Evolutionary conservation across 1,284 basidiomycete genomes (phyloP).

Genomic region (Cryptococcus jaspeensis): DNA sequence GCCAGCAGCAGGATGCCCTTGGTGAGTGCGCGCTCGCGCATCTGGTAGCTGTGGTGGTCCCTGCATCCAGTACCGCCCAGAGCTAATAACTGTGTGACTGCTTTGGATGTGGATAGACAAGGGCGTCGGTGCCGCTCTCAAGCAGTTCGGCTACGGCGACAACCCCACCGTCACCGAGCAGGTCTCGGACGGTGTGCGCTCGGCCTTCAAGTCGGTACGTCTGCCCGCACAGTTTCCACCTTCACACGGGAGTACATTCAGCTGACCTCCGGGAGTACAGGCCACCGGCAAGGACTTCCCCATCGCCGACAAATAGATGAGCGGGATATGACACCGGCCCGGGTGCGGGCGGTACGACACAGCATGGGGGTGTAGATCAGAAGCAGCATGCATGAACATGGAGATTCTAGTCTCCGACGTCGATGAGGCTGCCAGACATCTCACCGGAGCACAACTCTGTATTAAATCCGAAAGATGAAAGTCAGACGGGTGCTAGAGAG

Average conservation of each 20-base stretch:
- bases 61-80: background rate
- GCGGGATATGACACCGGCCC: background rate
- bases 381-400: background rate
- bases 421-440: no score
- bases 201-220: conserved; percentile 49
- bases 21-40: conserved; percentile 37
- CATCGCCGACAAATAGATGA: conserved; percentile 35
- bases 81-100: background rate
- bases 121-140: conserved; percentile 40
- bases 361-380: no score
- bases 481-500: no score
- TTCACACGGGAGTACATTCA: no score
- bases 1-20: conserved; percentile 46
- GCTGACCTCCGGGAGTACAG: conserved; percentile 14
- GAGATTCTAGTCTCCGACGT: no score
- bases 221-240: background rate
- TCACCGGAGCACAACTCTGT: no score
- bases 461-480: no score
- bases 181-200: conserved; percentile 52
- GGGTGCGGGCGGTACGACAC: background rate
- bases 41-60: background rate
- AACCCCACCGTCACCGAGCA: conserved; percentile 47
- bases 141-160: conserved; percentile 42
- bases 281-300: conserved; percentile 44
- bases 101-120: conserved; percentile 32